phyloP scores from a whole-genome alignment of 352 stramenopile species.

The Phytopythium aichiense region DNA sequence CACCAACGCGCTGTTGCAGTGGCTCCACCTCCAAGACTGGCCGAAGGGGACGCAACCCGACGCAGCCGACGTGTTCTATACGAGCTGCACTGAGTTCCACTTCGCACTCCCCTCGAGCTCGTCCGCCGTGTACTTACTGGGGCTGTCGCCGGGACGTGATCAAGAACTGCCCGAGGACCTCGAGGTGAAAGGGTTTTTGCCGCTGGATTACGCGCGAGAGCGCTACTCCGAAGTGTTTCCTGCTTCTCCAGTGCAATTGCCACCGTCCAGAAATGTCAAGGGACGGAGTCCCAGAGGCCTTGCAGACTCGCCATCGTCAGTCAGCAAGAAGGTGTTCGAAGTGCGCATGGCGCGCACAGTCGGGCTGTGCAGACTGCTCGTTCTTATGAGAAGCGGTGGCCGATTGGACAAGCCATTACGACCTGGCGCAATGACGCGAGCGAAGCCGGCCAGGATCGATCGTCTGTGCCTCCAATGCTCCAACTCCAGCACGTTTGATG shows the following conservation, averaged over 20 bases:
- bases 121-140: conserved; percentile 9
- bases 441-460: background rate
- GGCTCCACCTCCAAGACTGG: conserved; percentile 34
- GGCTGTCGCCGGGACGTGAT: background rate
- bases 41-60: conserved; percentile 9
- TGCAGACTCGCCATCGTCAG: background rate
- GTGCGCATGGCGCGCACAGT: conserved; percentile 4
- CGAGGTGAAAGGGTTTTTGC: conserved; percentile 39
- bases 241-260: background rate
- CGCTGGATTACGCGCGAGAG: conserved; percentile 6
- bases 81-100: conserved; percentile 9
- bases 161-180: conserved; percentile 31
- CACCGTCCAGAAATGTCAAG: background rate
- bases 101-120: conserved; percentile 10
- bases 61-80: conserved; percentile 7
- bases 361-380: background rate
- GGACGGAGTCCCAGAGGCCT: background rate
- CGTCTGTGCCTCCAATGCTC: conserved; percentile 28
- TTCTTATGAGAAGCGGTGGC: background rate
- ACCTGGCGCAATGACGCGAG: background rate
- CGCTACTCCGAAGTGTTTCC: background rate
- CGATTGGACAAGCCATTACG: background rate
- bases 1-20: conserved; percentile 34
- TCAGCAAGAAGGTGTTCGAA: background rate
- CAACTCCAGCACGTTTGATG: conserved; percentile 30